Evolutionary conservation across 164 flowering plant genomes (phyloP), one percentile per base, ranked within the genome.

Genomic region (Sextonia rubra): DNA sequence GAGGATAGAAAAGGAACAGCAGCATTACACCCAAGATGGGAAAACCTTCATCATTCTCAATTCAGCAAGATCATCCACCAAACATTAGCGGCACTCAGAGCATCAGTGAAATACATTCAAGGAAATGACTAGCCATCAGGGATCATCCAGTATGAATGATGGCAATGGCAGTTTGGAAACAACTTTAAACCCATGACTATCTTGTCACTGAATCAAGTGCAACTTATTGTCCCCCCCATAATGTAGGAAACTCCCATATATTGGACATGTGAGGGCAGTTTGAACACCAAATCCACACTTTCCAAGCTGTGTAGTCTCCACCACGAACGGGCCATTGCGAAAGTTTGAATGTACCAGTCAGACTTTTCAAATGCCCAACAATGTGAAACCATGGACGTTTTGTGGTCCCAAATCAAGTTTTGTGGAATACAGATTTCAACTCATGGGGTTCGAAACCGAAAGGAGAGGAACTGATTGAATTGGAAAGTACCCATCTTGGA

Each of bases 381-480:
- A 52, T 2, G 5, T 52, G 20, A 52, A 18, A 52, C 14, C 58
- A 52, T 17, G 58, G 58, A 17, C 58, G 12, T 17, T 14, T 18
- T 18, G 20, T 52, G 6, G 58, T 14, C 58, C 17, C 58, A 52
- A 4, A 52, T 52, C 58, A 52, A 52, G 58, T n/a, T n/a, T 18
- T 18, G 6, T 52, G 52, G 22, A 65, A 55, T 17, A 12, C 70
- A 15, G 65, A 14, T 5, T 55, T 73, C n/a, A 15, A 32, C 23
- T 65, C 55, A 0, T 44, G 70, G 22, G 47, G 75, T 17, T 73
- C 75, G 52, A 66, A 73, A 30, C 65, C 64, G 32, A 58, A 67
- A 2, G 74, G 67, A 20, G 58, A 61, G 27, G 74, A 27, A 8
- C 22, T 4, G 18, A 44, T 8, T 64, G 62, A 48, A 63, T 27